Conservation (phyloP, 192 early-diverging fungal genomes). For the Phycomyces blakesleeanus region DNA sequence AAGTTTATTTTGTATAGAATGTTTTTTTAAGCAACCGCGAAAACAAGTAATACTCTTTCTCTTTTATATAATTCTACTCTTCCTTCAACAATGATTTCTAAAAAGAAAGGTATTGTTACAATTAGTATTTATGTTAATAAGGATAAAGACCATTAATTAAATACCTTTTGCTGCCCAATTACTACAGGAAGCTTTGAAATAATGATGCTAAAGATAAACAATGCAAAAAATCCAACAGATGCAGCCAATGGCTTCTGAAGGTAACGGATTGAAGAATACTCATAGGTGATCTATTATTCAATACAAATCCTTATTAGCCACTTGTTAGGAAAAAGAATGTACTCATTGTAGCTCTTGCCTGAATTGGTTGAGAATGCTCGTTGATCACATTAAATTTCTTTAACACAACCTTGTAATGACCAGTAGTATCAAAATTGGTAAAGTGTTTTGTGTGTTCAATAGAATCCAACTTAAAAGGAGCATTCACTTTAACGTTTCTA, state of each 20-base stretch:
- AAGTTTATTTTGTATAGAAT: too few species aligned
- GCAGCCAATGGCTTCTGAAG: slow-evolving; percentile 63
- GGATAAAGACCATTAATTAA: background rate
- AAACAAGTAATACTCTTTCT: too few species aligned
- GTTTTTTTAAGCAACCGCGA: too few species aligned
- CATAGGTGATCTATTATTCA: slow-evolving; percentile 47
- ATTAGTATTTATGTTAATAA: background rate
- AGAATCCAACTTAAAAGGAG: slow-evolving; percentile 60
- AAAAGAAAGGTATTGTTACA: background rate
- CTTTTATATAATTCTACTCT: too few species aligned
- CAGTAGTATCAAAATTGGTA: slow-evolving; percentile 89
- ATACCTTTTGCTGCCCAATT: slow-evolving; percentile 40
- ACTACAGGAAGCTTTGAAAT: slow-evolving; percentile 55
- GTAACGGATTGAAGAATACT: slow-evolving; percentile 37
- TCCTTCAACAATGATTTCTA: too few species aligned
- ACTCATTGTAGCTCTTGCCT: slow-evolving; percentile 13
- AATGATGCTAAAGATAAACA: slow-evolving; percentile 55
- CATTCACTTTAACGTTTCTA: slow-evolving; percentile 63
- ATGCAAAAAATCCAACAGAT: slow-evolving; percentile 41
- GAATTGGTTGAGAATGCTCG: slow-evolving; percentile 51
- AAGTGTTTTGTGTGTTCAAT: slow-evolving; percentile 49
- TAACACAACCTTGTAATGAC: slow-evolving; percentile 77
- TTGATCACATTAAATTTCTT: slow-evolving; percentile 69
- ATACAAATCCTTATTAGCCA: background rate
- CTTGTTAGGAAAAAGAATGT: background rate